Evolutionary conservation across 805 yeast genomes (phyloP), one percentile per base, ranked within the genome.

Genomic region (Phaffomyces antillensis): DNA sequence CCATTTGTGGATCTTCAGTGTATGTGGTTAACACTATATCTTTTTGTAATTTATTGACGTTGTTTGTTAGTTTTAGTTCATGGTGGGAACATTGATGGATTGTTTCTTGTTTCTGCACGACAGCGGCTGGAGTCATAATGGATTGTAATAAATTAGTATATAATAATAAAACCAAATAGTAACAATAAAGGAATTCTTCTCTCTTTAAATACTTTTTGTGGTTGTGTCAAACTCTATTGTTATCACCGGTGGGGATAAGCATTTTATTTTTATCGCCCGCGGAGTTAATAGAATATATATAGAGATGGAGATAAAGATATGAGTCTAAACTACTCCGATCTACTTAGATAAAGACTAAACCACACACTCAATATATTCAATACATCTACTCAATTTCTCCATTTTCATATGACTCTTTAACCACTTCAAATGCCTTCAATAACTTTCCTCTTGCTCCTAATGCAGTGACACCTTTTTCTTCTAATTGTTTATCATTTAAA

Each of bases 361-460:
- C 28, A 26, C 28, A 26, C 28, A 26, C 28, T 26, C 9, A 26
- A 26, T 26, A 26, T 26, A 10, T 11, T 26, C 28, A 26, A 10
- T 11, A 10, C 28, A 26, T 11, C 12, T 28, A 28, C 13, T 28
- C 30, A 28, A 67, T 65, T 35, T 59, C 44, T 7, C 71, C 69
- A 7, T 59, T 63, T 47, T 69, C 75, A 52, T 71, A 71, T 39
- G 72, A 71, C 33, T 75, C 83, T 57, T 78, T 79, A 38, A 91
- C 96, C 45, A 81, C 83, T 48, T 81, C 86, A 68, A 93, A 93
- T 33, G 96, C 95, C 68, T 93, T 93, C 56, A 93, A 68, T 62
- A 93, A 75, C 67, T 93, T 93, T 46, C 97, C 77, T 51, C 99
- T 73, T 0, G 99, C 99, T 7, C 99, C 99, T 52, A 93, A 72